Percentiles rank a stretch among this genome's conserved stretches.
Evolutionary conservation across 2,329 filamentous ascomycete species (phyloP).

Genomic region (Septoria petroselini): DNA sequence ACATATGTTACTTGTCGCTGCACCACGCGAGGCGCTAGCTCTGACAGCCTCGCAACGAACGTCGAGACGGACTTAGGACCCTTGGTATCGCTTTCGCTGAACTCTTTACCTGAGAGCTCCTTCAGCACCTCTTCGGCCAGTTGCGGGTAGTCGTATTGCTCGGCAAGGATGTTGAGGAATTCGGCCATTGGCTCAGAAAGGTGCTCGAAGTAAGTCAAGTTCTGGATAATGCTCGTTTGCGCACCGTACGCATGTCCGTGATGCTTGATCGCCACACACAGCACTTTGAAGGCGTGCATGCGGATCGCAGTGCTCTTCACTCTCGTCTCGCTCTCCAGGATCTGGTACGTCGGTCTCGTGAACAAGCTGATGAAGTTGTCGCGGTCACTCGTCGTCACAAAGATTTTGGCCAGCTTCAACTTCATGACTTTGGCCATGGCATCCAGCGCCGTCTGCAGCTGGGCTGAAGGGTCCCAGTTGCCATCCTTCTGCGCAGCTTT

Average conservation of each 20-base stretch:
- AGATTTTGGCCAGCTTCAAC: constrained; percentile 86
- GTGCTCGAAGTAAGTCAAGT: constrained; percentile 96
- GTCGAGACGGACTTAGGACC: constrained; percentile 94
- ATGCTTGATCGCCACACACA: constrained; percentile 95
- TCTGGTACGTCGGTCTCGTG: constrained; percentile 87
- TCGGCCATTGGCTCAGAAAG: constrained; percentile 99
- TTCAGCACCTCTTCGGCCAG: constrained; percentile 88
- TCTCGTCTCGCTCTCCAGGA: constrained; percentile 89
- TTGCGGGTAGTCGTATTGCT: constrained; percentile 97
- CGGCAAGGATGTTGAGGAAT: constrained; percentile 89
- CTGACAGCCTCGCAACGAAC: constrained; percentile 90
- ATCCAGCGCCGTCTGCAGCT: constrained; percentile 84
- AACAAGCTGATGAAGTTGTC: constrained; percentile 93
- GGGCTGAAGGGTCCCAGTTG: constrained; percentile 81
- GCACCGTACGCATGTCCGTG: constrained; percentile 95
- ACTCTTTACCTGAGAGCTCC: constrained; percentile 95
- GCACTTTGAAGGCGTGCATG: constrained; percentile 95
- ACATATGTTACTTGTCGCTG: constrained; percentile 97
- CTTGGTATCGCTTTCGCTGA: constrained; percentile 92
- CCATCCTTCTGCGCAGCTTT: constrained; percentile 64
- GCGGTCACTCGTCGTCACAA: constrained; percentile 90
- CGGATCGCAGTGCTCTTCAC: constrained; percentile 84
- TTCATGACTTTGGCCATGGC: constrained; percentile 95
- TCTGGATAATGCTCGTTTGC: constrained; percentile 97
- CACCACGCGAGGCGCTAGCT: constrained; percentile 83